These are phyloP conservation scores for Phytopythium helicoides DNA, from an alignment of 352 stramenopile species.

Conservation along the genomic window DNA sequence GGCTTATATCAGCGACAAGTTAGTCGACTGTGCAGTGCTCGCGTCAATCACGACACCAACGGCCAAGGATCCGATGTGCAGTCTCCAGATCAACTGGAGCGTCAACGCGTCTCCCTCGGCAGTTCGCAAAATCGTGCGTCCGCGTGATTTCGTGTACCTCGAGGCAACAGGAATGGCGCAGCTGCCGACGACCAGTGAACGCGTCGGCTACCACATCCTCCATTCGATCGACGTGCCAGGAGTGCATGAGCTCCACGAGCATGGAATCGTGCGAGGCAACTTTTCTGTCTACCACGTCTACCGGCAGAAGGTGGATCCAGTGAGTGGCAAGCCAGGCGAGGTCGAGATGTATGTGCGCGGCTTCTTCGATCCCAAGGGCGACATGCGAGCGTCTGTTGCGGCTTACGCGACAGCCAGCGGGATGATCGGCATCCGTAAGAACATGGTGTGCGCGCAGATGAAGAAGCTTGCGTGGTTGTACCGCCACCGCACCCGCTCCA, in stretches of 20 bases:
- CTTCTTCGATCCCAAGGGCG: constrained; percentile 6
- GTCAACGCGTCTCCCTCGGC: constrained; percentile 17
- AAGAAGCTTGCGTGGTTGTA: constrained; percentile 52
- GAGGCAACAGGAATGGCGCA: constrained; percentile 30
- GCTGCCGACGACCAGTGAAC: constrained; percentile 22
- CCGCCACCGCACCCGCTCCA: constrained; percentile 9
- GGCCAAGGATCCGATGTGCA: constrained; percentile 20
- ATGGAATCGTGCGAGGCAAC: constrained; percentile 25
- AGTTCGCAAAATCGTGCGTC: constrained; percentile 25
- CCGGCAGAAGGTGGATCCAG: constrained; percentile 14
- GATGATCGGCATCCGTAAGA: constrained; percentile 10
- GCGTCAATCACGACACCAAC: constrained; percentile 12
- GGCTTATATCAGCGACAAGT: constrained; percentile 24
- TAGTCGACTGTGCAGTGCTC: constrained; percentile 26
- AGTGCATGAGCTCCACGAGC: constrained; percentile 14
- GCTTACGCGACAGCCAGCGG: constrained; percentile 12
- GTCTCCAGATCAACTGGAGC: constrained; percentile 30
- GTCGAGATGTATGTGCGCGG: constrained; percentile 31
- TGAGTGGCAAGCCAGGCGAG: constrained; percentile 6
- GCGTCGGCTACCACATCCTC: constrained; percentile 31
- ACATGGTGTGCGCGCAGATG: constrained; percentile 31
- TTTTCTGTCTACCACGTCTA: constrained; percentile 30
- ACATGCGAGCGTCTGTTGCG: constrained; percentile 3
- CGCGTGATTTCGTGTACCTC: constrained; percentile 38
- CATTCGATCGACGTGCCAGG: constrained; percentile 26